Evolutionary conservation across 2,329 filamentous ascomycete genomes (phyloP), one percentile per base, ranked within the genome.

Genomic region (Alternaria panax): DNA sequence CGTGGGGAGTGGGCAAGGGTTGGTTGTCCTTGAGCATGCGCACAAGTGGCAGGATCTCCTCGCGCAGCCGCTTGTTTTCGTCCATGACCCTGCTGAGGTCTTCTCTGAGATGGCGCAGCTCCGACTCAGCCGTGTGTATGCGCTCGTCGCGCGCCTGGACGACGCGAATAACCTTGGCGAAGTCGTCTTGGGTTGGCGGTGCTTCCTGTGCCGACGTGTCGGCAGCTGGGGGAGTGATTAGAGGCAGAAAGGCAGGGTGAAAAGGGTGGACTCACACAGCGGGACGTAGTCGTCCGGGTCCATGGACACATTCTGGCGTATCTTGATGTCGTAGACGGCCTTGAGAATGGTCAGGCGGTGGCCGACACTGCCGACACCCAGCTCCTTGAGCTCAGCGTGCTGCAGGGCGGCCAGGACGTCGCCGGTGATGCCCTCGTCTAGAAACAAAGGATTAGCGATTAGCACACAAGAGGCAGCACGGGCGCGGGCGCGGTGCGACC

Each of bases 341-440:
- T 97, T 98, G 59, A 99, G 85, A 58, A 99, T 96, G 22, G 93
- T 96, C 71, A 99, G 84, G 60, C 95, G 90, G 81, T 99, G 95
- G 40, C 95, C 95, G 47, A 97, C 92, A 80, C 94, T 98, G 64
- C 85, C 84, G 65, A 99, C 91, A 47, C 93, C 93, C 89, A 98
- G 94, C 75, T 96, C 92, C 80, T 96, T 97, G 70, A 99, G 83
- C 76, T 98, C 94, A 57, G 96, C 92, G 76, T 98, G 95, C 64
- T 91, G 90, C 64, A 99, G 82, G 40, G 92, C 92, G 57, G 97
- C 88, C 63, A 99, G 83, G 52, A 92, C 94, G 77, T 98, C 93
- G 66, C 95, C 95, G 36, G 93, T 90, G 69, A 99, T 96, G 65
- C 92, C 93, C 75, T 99, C 96, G 73, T 97, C 95, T 95, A 77